Conservation (phyloP, 2,329 filamentous ascomycete species). For the Neoarthrinium moseri region DNA sequence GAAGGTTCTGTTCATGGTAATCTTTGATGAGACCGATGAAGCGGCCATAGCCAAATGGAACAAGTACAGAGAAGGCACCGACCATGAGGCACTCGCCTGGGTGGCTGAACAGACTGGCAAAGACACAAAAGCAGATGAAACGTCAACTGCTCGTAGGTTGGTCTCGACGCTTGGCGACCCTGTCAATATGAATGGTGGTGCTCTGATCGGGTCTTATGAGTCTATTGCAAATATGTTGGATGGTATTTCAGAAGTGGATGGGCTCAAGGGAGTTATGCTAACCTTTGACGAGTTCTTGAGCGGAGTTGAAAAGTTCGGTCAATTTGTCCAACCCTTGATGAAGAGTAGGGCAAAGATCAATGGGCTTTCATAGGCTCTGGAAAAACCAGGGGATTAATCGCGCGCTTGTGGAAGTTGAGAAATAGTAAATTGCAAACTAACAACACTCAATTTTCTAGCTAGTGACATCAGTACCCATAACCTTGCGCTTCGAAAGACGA, state of each 20-base stretch:
- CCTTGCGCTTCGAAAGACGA: too few species aligned
- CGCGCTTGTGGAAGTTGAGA: too few species aligned
- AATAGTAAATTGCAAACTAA: too few species aligned
- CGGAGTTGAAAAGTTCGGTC: slow-evolving; percentile 9
- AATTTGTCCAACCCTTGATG: slow-evolving; percentile 11
- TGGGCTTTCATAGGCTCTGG: neutral
- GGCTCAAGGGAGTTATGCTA: slow-evolving; percentile 10
- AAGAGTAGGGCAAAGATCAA: slow-evolving; percentile 10
- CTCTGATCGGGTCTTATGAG: slow-evolving; percentile 7
- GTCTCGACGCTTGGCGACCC: slow-evolving; percentile 7
- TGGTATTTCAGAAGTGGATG: slow-evolving; percentile 10
- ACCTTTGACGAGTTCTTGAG: slow-evolving; percentile 11
- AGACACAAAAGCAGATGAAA: slow-evolving; percentile 8
- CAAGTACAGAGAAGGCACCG: slow-evolving; percentile 9
- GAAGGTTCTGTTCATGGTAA: slow-evolving; percentile 10
- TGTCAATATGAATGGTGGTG: slow-evolving; percentile 13
- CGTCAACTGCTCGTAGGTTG: slow-evolving; percentile 8
- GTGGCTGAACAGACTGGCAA: slow-evolving; percentile 10
- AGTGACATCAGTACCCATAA: too few species aligned
- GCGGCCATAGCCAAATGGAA: slow-evolving; percentile 11
- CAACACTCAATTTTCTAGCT: too few species aligned
- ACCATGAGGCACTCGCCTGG: slow-evolving; percentile 11
- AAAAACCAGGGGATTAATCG: too few species aligned
- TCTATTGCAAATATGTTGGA: slow-evolving; percentile 10
- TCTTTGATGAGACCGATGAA: slow-evolving; percentile 11